These are phyloP conservation scores for Cadophora malorum DNA, from an alignment of 2,329 filamentous ascomycete species.

Conservation along the genomic window DNA sequence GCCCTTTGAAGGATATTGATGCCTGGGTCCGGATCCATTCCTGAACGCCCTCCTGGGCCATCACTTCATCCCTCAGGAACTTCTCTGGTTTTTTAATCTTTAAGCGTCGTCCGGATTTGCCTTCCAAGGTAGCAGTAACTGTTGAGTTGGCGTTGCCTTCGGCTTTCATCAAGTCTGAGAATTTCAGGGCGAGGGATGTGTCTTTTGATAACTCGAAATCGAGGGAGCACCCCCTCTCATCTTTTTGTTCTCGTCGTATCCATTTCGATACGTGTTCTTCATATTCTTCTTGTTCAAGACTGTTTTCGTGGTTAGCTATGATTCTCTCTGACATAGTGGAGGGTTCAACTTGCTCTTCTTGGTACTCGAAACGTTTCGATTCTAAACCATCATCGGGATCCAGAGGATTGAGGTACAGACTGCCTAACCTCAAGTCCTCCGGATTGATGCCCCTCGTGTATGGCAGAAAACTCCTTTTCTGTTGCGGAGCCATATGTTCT, in stretches of 20 bases:
- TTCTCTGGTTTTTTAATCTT: constrained; percentile 20
- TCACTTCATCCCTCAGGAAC: constrained; percentile 21
- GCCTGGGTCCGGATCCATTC: constrained; percentile 21
- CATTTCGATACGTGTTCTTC: constrained; percentile 16
- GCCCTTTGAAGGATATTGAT: constrained; percentile 16
- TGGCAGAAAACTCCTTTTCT: constrained; percentile 21
- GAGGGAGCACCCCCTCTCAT: constrained; percentile 16
- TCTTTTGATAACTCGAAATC: constrained; percentile 19
- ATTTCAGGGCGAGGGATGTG: constrained; percentile 8
- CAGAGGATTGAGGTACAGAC: constrained; percentile 18
- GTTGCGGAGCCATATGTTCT: constrained; percentile 17
- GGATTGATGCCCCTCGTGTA: constrained; percentile 18
- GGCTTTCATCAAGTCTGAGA: constrained; percentile 12
- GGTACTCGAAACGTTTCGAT: constrained; percentile 19
- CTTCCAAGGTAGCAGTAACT: constrained; percentile 16
- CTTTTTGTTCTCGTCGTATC: constrained; percentile 18
- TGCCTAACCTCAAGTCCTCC: constrained; percentile 16
- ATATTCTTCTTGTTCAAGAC: constrained; percentile 15
- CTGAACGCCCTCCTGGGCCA: constrained; percentile 16
- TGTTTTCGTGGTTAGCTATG: neutral
- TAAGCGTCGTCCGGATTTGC: constrained; percentile 17
- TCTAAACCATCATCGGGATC: constrained; percentile 21
- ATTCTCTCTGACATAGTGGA: neutral
- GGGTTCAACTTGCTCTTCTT: constrained; percentile 11
- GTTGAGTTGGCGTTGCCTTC: constrained; percentile 16